Percentiles rank a stretch among this genome's conserved stretches.
Evolutionary conservation across 306 rosid genomes (phyloP).

Genomic region (Medicago lupulina): DNA sequence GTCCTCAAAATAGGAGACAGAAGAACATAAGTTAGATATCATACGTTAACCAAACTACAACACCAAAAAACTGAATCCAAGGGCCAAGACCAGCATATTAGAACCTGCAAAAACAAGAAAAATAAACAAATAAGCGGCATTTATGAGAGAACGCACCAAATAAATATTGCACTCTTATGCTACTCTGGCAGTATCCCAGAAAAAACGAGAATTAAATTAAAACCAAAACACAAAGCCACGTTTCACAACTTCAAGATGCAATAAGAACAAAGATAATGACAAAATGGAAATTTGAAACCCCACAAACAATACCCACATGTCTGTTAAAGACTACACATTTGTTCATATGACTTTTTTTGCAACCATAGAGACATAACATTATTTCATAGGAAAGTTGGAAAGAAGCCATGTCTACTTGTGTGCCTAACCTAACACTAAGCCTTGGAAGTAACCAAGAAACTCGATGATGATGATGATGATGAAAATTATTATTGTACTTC

Average conservation of each 20-base stretch:
- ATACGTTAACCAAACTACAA: neutral
- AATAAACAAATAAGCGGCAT: neutral
- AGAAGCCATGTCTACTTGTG: slow-evolving; percentile 26
- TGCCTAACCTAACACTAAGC: slow-evolving; percentile 33
- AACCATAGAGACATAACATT: slow-evolving; percentile 9
- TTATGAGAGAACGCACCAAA: slow-evolving; percentile 17
- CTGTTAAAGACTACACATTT: neutral
- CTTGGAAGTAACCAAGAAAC: slow-evolving; percentile 33
- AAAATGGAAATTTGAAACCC: slow-evolving; percentile 34
- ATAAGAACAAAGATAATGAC: slow-evolving; percentile 16
- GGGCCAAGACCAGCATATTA: slow-evolving; percentile 10
- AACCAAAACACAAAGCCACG: neutral
- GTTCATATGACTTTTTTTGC: neutral
- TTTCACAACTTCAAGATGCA: slow-evolving; percentile 27
- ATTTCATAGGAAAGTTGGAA: slow-evolving; percentile 22
- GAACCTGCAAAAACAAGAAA: slow-evolving; percentile 18
- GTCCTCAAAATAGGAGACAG: neutral
- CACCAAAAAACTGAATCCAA: slow-evolving; percentile 31
- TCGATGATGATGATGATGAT: neutral
- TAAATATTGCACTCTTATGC: slow-evolving; percentile 14
- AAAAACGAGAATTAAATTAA: slow-evolving; percentile 24
- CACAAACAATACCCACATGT: slow-evolving; percentile 35
- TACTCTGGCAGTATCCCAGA: slow-evolving; percentile 23
- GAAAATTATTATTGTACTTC: neutral
- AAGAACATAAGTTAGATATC: slow-evolving; percentile 15